Evolutionary conservation across 495 filamentous ascomycete species (phyloP).

Genomic region (Neurospora sp.): DNA sequence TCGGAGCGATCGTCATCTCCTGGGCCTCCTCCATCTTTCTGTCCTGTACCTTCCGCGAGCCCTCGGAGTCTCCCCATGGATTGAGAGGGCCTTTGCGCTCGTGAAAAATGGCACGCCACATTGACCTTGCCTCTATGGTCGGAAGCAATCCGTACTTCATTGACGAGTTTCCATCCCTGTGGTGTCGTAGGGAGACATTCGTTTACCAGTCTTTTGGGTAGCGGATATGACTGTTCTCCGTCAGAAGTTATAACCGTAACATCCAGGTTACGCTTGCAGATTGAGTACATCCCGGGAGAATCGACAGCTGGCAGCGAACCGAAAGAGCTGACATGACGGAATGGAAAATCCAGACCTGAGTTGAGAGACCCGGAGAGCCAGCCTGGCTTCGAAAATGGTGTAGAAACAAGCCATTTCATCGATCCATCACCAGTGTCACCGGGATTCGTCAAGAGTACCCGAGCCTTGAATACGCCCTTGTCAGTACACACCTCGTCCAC

Average conservation of each 20-base stretch:
- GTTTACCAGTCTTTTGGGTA: background rate
- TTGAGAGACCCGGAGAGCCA: background rate
- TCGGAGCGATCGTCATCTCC: background rate
- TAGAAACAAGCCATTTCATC: background rate
- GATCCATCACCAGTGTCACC: background rate
- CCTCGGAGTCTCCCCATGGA: background rate
- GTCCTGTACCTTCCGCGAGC: background rate
- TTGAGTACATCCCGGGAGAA: background rate
- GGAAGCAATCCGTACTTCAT: background rate
- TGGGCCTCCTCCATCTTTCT: background rate
- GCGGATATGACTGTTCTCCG: background rate
- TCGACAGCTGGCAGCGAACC: background rate
- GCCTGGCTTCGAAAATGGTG: conserved; percentile 1
- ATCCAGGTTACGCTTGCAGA: background rate
- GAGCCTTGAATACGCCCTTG: conserved; percentile 1
- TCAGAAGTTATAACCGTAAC: background rate
- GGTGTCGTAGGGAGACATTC: background rate
- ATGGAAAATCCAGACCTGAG: background rate
- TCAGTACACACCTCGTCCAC: background rate
- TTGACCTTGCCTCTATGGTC: background rate
- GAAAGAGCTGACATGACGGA: background rate
- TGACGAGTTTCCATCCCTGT: background rate
- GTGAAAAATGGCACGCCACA: background rate
- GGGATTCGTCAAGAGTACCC: background rate
- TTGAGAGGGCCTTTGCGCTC: background rate